Percentiles rank a stretch among this genome's conserved stretches.
Conservation (phyloP, 176 grass and related monocot genomes). For the Cocos nucifera region DNA sequence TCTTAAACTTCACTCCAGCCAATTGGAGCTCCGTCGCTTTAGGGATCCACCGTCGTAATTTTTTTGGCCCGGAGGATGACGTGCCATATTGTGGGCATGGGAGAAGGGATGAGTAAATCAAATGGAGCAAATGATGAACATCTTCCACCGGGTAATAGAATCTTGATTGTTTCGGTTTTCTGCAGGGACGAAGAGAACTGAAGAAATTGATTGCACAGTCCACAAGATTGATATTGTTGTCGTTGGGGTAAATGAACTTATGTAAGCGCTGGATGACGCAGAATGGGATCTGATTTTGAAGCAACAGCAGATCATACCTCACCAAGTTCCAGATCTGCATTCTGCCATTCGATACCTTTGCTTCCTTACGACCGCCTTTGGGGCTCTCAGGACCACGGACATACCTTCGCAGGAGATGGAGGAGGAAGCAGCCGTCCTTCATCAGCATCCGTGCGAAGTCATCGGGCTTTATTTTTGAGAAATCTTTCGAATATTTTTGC, state of each 20-base stretch:
- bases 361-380: too few species aligned
- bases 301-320: background rate
- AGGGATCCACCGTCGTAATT: background rate
- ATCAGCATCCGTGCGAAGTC: background rate
- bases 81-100: too few species aligned
- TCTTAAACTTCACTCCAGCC: background rate
- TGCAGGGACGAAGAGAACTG: background rate
- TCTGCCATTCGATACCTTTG: background rate
- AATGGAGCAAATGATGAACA: constrained; percentile 10
- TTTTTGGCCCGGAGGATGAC: too few species aligned
- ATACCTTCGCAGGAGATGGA: background rate
- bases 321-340: constrained; percentile 7
- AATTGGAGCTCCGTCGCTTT: background rate
- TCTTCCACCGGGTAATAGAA: too few species aligned
- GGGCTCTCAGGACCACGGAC: too few species aligned
- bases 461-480: too few species aligned
- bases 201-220: background rate
- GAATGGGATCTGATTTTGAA: constrained; percentile 3
- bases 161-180: background rate
- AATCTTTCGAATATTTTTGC: too few species aligned
- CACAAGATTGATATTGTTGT: too few species aligned
- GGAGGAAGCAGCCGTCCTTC: constrained; percentile 10
- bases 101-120: constrained; percentile 5
- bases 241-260: too few species aligned
- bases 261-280: background rate